phyloP scores from a whole-genome alignment of 1,284 basidiomycete genomes.

The Apiotrichum domesticum region DNA sequence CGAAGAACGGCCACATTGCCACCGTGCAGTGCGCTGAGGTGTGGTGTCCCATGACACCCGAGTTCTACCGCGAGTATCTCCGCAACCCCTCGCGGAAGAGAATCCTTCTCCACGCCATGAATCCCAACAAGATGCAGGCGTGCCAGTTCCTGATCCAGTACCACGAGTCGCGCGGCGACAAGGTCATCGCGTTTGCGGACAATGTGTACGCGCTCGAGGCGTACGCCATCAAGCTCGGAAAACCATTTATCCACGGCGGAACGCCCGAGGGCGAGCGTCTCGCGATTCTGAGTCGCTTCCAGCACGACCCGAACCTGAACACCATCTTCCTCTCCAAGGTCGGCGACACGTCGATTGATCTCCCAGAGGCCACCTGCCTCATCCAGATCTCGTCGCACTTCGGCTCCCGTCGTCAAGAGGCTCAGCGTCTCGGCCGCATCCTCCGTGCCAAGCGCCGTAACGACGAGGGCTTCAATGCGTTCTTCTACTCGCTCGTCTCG shows the following conservation, averaged over 20 bases:
- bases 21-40: slow-evolving; percentile 99
- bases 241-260: slow-evolving; percentile 94
- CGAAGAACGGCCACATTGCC: slow-evolving; percentile 97
- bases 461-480: slow-evolving; percentile 99
- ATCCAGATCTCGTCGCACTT: slow-evolving; percentile 99
- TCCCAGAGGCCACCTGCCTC: slow-evolving; percentile 97
- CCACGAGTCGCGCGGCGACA: slow-evolving; percentile 95
- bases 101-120: slow-evolving; percentile 98
- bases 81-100: slow-evolving; percentile 70
- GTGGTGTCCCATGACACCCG: slow-evolving; percentile 99
- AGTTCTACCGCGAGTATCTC: slow-evolving; percentile 98
- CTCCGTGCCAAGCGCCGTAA: slow-evolving; percentile 94
- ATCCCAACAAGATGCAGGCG: slow-evolving; percentile 98
- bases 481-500: slow-evolving; percentile 98
- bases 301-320: slow-evolving; percentile 91
- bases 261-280: slow-evolving; percentile 95
- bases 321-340: slow-evolving; percentile 99
- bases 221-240: slow-evolving; percentile 89
- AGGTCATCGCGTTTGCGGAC: slow-evolving; percentile 99
- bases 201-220: slow-evolving; percentile 96
- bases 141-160: slow-evolving; percentile 99
- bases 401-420: slow-evolving; percentile 95
- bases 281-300: slow-evolving; percentile 90
- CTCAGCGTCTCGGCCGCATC: slow-evolving; percentile 91
- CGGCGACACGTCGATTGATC: slow-evolving; percentile 97